A percentile compares a stretch with the other conserved stretches of the same genome.
phyloP scores from a whole-genome alignment of 2,329 filamentous ascomycete genomes.

The Penicillium polonicum region DNA sequence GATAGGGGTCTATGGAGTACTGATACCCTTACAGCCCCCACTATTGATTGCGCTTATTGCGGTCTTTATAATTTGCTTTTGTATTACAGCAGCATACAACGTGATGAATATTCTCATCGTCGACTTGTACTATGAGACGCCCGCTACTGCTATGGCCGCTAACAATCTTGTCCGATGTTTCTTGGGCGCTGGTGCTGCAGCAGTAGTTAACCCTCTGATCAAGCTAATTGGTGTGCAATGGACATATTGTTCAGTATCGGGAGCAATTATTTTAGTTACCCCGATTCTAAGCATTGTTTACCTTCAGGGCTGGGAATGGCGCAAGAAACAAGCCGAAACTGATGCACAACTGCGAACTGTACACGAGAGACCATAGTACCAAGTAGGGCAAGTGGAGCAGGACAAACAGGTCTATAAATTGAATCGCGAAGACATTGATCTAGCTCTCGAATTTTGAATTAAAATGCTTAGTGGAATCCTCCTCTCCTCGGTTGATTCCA shows the following conservation, averaged over 20 bases:
- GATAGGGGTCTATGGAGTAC: constrained; percentile 12
- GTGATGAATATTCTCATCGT: constrained; percentile 48
- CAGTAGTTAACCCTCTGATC: constrained; percentile 26
- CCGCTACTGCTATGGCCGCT: constrained; percentile 36
- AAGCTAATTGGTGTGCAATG: constrained; percentile 11
- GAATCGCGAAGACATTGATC: not conserved
- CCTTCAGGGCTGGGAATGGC: constrained; percentile 20
- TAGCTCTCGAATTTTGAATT: not conserved
- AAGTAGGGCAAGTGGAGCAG: no score
- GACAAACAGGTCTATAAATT: not conserved
- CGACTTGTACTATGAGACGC: constrained; percentile 38
- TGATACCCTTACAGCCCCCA: constrained; percentile 15
- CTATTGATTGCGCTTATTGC: constrained; percentile 30
- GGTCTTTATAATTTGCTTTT: constrained; percentile 38
- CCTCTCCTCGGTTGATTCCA: not conserved
- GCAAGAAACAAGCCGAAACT: constrained; percentile 5
- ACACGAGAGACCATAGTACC: not conserved
- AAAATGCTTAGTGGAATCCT: not conserved
- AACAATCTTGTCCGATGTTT: constrained; percentile 37
- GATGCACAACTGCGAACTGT: not conserved
- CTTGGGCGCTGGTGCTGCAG: constrained; percentile 32
- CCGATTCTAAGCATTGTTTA: constrained; percentile 25
- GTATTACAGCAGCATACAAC: constrained; percentile 43
- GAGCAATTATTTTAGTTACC: constrained; percentile 6
- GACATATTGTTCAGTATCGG: constrained; percentile 22